Base-by-base conservation (phyloP, 2,329 filamentous ascomycete species). In the Hyphodiscus sp. region DNA sequence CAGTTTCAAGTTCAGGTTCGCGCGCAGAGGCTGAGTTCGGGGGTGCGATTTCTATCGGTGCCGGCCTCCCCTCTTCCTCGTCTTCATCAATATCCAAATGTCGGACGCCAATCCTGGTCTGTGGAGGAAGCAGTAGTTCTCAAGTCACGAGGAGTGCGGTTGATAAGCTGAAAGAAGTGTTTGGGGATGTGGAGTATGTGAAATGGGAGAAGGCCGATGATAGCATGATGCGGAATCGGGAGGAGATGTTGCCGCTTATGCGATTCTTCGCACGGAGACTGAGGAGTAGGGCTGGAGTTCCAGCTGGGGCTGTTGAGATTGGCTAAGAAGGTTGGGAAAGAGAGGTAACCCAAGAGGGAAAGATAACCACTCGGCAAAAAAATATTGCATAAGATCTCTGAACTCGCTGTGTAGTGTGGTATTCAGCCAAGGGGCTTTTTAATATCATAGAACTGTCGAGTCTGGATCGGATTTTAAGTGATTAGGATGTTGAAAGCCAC, bases 191-290 rank as follows among this genome's bases (percentile, higher is more conserved):
- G 20, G 77, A 82, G 68, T 76, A 85, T 58, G 83, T 83, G 52
- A 80, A 80, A 64, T 94, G 88, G 82, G 80, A 77, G 64, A 82
- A 85, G 65, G 70, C 69, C 2, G 87, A 85, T 6, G 89, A 95
- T 69, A 79, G 79, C 1, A 96, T 96, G 91, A 90, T 91, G n/a
- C 74, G 76, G 45, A 86, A 78, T 67, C 77, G 86, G 50, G 90
- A 95, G 11, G 91, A 97, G 76, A 91, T 95, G 79, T 67, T 91
- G 64, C 91, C 91, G 0, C 79, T 96, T 56, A 96, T 96, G 90
- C 82, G 86, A 65, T 96, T 86, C 63, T 79, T 91, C 63, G 85
- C 85, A 0, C 78, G 85, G 49, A 78, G 85, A 63, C 69, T 94
- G 56, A 61, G 72, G 58, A 81, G 78, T 61, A 72, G 69, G 44